Percentiles rank a stretch among this genome's conserved stretches.
Conservation (phyloP, 2,329 filamentous ascomycete species). For the Claviceps purpurea region DNA sequence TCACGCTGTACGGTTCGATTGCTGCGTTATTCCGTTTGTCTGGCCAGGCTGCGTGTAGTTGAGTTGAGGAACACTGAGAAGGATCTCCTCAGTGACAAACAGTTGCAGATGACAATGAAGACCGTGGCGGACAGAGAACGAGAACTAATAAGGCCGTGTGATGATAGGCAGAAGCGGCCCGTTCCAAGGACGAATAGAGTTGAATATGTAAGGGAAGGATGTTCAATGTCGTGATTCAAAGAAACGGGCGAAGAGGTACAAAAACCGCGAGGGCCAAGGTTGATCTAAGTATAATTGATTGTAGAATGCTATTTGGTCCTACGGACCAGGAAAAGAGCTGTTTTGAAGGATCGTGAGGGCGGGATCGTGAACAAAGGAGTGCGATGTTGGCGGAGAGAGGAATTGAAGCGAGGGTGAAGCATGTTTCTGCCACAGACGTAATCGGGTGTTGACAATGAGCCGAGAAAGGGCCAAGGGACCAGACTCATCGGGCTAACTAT, state of each 20-base stretch:
- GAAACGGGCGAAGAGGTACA: not conserved
- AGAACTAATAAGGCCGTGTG: not conserved
- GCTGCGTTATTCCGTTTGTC: slow-evolving; percentile 4
- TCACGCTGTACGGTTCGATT: not conserved
- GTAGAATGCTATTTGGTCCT: not conserved
- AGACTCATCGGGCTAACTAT: not conserved
- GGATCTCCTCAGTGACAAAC: not conserved
- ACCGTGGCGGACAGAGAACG: not conserved
- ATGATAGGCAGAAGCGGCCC: not conserved
- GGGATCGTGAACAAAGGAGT: not conserved
- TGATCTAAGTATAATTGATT: not conserved
- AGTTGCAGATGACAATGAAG: not conserved
- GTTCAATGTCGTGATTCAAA: not conserved
- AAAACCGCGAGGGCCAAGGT: not conserved
- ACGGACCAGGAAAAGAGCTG: not conserved
- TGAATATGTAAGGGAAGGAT: not conserved
- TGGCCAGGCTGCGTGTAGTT: slow-evolving; percentile 11
- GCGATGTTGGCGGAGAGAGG: not conserved
- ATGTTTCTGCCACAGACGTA: not conserved
- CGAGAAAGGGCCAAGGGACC: not conserved
- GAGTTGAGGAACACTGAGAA: slow-evolving; percentile 8
- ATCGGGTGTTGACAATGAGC: not conserved
- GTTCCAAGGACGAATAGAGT: not conserved
- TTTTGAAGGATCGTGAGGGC: not conserved
- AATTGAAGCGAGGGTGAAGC: not conserved